Conservation (phyloP, 2,329 filamentous ascomycete species). For the Piedraia hortae region DNA sequence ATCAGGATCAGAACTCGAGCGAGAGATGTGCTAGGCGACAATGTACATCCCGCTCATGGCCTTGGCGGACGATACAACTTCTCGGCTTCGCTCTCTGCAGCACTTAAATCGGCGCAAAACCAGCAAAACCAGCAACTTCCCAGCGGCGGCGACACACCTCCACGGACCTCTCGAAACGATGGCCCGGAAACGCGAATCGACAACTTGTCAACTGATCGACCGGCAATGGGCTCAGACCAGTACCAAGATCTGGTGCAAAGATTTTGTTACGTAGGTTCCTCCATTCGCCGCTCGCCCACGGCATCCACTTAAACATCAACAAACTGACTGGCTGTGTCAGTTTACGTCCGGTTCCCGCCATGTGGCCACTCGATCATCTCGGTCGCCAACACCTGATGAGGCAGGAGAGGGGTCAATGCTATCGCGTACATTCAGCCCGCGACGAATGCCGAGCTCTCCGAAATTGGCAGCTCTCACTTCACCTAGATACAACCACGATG, state of each 20-base stretch:
- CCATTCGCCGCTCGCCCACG: constrained; percentile 4
- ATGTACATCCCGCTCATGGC: constrained; percentile 31
- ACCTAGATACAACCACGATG: too few relatives aligned
- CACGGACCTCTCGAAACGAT: constrained; percentile 11
- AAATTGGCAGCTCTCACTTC: too few relatives aligned
- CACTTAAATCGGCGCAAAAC: constrained; percentile 47
- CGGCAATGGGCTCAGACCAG: constrained; percentile 55
- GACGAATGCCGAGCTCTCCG: too few relatives aligned
- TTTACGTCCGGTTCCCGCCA: constrained; percentile 12
- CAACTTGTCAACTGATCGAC: constrained; percentile 31
- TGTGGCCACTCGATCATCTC: too few relatives aligned
- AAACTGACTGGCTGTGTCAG: constrained; percentile 11
- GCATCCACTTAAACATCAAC: constrained; percentile 5
- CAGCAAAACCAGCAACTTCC: constrained; percentile 28
- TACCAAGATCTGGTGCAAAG: constrained; percentile 96
- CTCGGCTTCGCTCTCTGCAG: constrained; percentile 64
- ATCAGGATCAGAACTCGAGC: constrained; percentile 41
- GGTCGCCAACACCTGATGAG: too few relatives aligned
- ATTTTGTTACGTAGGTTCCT: constrained; percentile 94
- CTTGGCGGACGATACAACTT: constrained; percentile 79
- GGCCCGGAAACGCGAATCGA: constrained; percentile 17
- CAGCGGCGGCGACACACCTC: constrained; percentile 18
- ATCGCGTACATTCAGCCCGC: too few relatives aligned
- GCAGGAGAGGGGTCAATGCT: too few relatives aligned
- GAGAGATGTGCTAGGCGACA: constrained; percentile 25